Percentiles rank a stretch among this genome's conserved stretches.
Conservation (phyloP, 345 rosid species). For the Syzygium jambos region DNA sequence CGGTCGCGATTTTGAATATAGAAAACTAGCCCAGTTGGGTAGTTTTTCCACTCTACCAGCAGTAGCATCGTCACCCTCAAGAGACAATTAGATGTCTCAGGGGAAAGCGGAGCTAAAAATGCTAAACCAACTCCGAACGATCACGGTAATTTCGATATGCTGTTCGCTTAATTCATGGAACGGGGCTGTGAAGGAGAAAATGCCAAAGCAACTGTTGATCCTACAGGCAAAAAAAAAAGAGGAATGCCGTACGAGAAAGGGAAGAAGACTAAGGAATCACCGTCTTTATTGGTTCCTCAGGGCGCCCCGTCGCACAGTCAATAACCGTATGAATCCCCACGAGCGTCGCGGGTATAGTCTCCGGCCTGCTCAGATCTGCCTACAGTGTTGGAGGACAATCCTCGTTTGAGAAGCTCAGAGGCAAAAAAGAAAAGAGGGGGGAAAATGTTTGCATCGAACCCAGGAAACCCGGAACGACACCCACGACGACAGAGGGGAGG, state of each 20-base stretch:
- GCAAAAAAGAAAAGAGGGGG: too few relatives aligned
- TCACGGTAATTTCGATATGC: not conserved
- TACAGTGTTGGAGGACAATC: slow-evolving; percentile 4
- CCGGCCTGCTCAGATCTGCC: slow-evolving; percentile 96
- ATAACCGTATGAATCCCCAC: slow-evolving; percentile 89
- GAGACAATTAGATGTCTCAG: not conserved
- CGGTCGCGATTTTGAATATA: not conserved
- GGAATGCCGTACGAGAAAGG: not conserved
- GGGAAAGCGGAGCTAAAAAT: not conserved
- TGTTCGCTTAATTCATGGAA: not conserved
- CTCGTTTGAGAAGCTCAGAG: not conserved
- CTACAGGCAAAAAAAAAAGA: not conserved
- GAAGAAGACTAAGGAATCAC: slow-evolving; percentile 16
- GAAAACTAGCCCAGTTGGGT: not conserved
- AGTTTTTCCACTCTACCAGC: not conserved
- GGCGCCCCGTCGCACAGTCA: slow-evolving; percentile 99
- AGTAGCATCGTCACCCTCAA: not conserved
- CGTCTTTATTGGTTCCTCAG: slow-evolving; percentile 92
- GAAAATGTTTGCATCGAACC: not conserved
- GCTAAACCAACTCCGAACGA: not conserved
- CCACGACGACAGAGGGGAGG: not conserved
- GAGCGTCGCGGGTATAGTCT: slow-evolving; percentile 83
- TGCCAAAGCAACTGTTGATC: not conserved
- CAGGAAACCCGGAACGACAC: not conserved
- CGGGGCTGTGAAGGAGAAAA: not conserved